A percentile compares a stretch with the other conserved stretches of the same genome.
These are phyloP conservation scores for Starmerella scarabaei DNA, from an alignment of 805 yeast species.

Conservation along the genomic window DNA sequence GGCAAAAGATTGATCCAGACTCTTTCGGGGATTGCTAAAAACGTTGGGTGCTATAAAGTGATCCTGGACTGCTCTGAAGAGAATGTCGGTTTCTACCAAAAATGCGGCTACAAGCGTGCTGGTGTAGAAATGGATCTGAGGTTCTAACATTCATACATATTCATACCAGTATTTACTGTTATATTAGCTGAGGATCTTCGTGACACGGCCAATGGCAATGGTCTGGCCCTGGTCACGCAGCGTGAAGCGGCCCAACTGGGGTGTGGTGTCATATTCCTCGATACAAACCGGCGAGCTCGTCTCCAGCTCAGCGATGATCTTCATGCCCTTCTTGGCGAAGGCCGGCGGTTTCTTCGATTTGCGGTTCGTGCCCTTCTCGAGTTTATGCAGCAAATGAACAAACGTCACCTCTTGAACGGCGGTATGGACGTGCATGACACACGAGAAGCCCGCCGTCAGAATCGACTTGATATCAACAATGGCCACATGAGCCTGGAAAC, in stretches of 20 bases:
- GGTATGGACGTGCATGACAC: conserved; percentile 98
- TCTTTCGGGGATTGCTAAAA: conserved; percentile 46
- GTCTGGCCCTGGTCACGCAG: conserved; percentile 97
- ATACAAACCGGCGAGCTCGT: conserved; percentile 79
- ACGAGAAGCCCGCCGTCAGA: conserved; percentile 86
- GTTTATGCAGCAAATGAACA: conserved; percentile 71
- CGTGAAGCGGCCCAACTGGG: conserved; percentile 95
- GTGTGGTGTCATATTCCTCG: conserved; percentile 83
- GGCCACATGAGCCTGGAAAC: conserved; percentile 91
- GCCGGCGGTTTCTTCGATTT: conserved; percentile 95
- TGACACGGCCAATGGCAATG: conserved; percentile 95
- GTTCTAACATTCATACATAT: background rate
- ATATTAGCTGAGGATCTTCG: conserved; percentile 56
- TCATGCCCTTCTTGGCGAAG: conserved; percentile 97
- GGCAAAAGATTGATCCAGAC: conserved; percentile 56
- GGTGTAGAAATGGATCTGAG: conserved; percentile 28
- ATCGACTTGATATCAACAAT: conserved; percentile 93
- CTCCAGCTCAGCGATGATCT: conserved; percentile 85
- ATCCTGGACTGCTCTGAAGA: conserved; percentile 79
- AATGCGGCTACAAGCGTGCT: conserved; percentile 58
- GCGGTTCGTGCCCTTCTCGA: conserved; percentile 94
- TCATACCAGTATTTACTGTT: too few species aligned
- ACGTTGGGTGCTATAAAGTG: conserved; percentile 68
- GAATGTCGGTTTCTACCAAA: conserved; percentile 74
- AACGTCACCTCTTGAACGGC: conserved; percentile 92